Conservation (phyloP, 1,284 basidiomycete genomes). For the Trichosporon ovoides region DNA sequence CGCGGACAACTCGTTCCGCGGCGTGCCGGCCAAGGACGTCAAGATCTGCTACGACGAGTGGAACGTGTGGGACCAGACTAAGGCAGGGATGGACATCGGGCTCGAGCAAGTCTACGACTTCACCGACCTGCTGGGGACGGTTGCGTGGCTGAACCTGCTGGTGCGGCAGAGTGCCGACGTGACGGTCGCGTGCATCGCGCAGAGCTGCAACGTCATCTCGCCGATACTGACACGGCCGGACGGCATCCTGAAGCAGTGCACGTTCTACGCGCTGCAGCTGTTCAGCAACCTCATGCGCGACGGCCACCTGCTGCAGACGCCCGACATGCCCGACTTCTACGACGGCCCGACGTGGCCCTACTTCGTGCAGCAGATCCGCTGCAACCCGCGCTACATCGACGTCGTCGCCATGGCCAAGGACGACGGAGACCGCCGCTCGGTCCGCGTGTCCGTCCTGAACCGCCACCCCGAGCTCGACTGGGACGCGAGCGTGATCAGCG, state of each 20-base stretch:
- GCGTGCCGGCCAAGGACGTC: constrained; percentile 29
- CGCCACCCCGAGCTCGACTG: constrained; percentile 28
- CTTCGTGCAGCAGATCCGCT: constrained; percentile 28
- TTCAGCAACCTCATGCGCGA: constrained; percentile 31
- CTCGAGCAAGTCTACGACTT: constrained; percentile 60
- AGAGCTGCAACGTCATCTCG: constrained; percentile 50
- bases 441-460: constrained; percentile 32
- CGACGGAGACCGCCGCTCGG: constrained; percentile 8
- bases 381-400: constrained; percentile 31
- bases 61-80: constrained; percentile 43
- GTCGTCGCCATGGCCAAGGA: constrained; percentile 25
- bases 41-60: constrained; percentile 55
- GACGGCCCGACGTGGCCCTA: constrained; percentile 30
- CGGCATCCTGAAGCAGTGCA: constrained; percentile 29
- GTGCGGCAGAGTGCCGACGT: constrained; percentile 59
- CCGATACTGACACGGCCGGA: constrained; percentile 28
- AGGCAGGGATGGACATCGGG: constrained; percentile 52
- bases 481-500: constrained; percentile 23
- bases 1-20: constrained; percentile 28
- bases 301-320: constrained; percentile 25
- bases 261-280: constrained; percentile 26
- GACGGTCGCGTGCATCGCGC: constrained; percentile 60
- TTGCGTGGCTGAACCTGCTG: constrained; percentile 62
- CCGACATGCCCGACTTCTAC: constrained; percentile 17
- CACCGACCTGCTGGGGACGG: constrained; percentile 59